A percentile compares a stretch with the other conserved stretches of the same genome.
Evolutionary conservation across 1,284 basidiomycete genomes (phyloP).

Genomic region (Ustilago trichophora): DNA sequence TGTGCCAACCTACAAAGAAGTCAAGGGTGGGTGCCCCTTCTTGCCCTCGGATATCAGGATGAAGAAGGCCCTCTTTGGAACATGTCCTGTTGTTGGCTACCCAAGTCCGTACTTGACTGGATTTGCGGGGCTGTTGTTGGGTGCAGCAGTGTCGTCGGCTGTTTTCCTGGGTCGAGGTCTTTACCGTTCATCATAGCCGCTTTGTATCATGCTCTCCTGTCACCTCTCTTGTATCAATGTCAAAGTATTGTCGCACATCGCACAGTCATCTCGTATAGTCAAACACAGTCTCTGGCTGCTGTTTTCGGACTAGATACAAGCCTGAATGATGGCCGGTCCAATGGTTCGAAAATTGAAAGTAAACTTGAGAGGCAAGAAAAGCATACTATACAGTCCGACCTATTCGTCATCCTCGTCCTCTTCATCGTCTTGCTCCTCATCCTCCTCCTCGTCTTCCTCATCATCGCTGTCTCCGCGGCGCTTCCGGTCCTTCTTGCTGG

Average conservation of each 20-base stretch:
- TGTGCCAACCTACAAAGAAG: constrained; percentile 57
- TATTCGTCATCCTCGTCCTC: constrained; percentile 24
- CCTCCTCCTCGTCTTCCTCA: constrained; percentile 19
- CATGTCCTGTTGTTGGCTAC: constrained; percentile 57
- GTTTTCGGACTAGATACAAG: too few relatives aligned
- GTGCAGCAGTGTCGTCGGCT: constrained; percentile 31
- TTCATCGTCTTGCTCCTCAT: constrained; percentile 20
- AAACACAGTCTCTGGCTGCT: too few relatives aligned
- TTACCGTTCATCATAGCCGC: constrained; percentile 14
- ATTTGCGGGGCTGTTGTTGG: constrained; percentile 31
- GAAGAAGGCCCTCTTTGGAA: constrained; percentile 49
- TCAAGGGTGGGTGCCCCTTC: constrained; percentile 35
- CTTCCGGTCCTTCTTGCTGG: constrained; percentile 17
- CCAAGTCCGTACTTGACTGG: constrained; percentile 54
- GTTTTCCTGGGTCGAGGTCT: constrained; percentile 26
- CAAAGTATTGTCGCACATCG: too few relatives aligned
- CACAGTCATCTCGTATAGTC: too few relatives aligned
- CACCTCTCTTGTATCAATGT: constrained; percentile 3
- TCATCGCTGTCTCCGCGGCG: constrained; percentile 15
- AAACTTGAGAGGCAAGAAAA: too few relatives aligned
- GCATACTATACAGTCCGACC: too few relatives aligned
- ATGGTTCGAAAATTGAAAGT: too few relatives aligned
- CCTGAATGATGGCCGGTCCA: too few relatives aligned
- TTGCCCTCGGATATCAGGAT: constrained; percentile 25
- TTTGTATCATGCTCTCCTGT: constrained; percentile 3